Evolutionary conservation across 371 early-diverging fungal species (phyloP).

Genomic region (Encephalitozoon hellem): DNA sequence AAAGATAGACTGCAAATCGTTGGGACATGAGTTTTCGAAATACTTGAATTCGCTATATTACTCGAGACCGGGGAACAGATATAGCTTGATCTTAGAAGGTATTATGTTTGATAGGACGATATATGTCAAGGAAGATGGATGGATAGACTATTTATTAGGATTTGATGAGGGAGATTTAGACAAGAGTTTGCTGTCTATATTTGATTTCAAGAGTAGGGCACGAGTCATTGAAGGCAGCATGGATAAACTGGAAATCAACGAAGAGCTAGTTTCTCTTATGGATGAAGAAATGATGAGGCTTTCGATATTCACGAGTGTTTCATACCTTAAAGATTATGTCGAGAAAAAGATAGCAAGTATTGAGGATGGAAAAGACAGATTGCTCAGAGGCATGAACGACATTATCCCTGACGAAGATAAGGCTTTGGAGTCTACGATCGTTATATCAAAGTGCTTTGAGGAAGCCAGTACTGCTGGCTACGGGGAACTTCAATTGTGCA

Average conservation of each 20-base stretch:
- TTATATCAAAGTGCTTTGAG: neutral
- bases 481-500: neutral
- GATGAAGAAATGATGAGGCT: neutral
- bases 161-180: neutral
- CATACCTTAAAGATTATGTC: neutral
- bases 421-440: neutral
- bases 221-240: slow-evolving; percentile 2
- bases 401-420: neutral
- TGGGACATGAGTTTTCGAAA: slow-evolving; percentile 3
- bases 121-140: neutral
- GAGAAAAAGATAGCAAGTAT: neutral
- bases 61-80: neutral
- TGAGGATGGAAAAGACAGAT: neutral
- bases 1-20: neutral
- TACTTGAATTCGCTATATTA: neutral
- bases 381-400: neutral
- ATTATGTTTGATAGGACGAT: neutral
- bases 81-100: neutral
- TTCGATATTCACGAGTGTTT: neutral
- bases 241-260: neutral
- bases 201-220: neutral
- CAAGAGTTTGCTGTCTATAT: neutral
- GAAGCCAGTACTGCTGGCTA: neutral
- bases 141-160: neutral
- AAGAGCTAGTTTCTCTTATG: neutral